These are phyloP conservation scores for Amphibolis antarctica DNA, from an alignment of 106 monocot species.

Conservation along the genomic window DNA sequence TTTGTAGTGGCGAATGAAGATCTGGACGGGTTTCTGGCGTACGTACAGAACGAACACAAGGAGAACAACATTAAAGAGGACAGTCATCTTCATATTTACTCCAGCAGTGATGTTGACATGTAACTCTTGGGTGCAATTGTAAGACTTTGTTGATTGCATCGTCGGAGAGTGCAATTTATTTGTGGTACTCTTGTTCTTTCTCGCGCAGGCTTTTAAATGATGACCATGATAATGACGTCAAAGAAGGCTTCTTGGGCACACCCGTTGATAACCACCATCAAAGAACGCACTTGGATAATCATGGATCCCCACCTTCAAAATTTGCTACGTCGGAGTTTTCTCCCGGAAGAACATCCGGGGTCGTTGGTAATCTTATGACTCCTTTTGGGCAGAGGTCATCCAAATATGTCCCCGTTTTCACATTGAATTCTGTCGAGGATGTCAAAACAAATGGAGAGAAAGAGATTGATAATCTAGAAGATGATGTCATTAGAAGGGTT, in stretches of 20 bases:
- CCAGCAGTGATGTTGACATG: constrained; percentile 70
- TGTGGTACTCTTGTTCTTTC: neutral
- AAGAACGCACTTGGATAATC: constrained; percentile 18
- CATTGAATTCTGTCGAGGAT: constrained; percentile 28
- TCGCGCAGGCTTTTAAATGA: constrained; percentile 44
- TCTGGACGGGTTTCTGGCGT: constrained; percentile 72
- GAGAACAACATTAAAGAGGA: constrained; percentile 70
- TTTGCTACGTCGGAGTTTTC: constrained; percentile 38
- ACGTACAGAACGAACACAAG: constrained; percentile 73
- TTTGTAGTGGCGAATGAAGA: constrained; percentile 37
- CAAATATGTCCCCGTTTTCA: constrained; percentile 59
- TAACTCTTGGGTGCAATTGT: constrained; percentile 24
- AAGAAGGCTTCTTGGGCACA: constrained; percentile 28
- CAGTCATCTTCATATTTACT: constrained; percentile 69
- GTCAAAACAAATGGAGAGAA: constrained; percentile 12
- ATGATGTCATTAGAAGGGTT: constrained; percentile 75
- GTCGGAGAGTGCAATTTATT: neutral
- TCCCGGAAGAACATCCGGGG: constrained; percentile 17
- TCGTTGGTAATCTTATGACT: constrained; percentile 34
- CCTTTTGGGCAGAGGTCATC: constrained; percentile 75
- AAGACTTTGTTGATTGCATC: neutral
- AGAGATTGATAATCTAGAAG: constrained; percentile 35
- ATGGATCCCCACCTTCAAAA: constrained; percentile 16
- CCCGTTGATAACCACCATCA: constrained; percentile 32
- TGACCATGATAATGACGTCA: constrained; percentile 18